phyloP scores from a whole-genome alignment of 2,329 filamentous ascomycete species.

The Rhinocladiella mackenziei region DNA sequence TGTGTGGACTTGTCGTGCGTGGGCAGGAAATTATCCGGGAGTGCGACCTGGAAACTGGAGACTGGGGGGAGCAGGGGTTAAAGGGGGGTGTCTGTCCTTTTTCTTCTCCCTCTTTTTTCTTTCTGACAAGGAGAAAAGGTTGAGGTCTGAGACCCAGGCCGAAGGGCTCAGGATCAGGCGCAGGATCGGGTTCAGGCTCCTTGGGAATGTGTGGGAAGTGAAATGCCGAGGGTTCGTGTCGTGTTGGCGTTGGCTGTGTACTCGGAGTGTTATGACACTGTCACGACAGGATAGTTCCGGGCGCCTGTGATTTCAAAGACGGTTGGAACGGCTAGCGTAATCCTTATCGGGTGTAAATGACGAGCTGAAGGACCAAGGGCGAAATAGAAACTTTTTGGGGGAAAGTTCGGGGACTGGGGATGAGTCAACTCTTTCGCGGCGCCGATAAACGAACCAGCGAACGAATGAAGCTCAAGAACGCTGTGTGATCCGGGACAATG shows the following conservation, averaged over 20 bases:
- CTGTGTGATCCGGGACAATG: too few species aligned
- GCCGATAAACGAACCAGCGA: not conserved
- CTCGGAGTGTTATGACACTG: too few species aligned
- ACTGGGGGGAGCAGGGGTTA: constrained; percentile 24
- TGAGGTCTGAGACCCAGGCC: constrained; percentile 4
- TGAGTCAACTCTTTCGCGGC: not conserved
- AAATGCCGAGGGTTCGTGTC: too few species aligned
- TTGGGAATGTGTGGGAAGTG: too few species aligned
- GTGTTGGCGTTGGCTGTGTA: not conserved
- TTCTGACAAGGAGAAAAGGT: constrained; percentile 9
- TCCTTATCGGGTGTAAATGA: constrained; percentile 17
- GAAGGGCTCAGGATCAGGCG: too few species aligned
- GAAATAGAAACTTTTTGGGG: not conserved
- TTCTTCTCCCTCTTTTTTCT: constrained; percentile 9
- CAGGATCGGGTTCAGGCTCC: too few species aligned
- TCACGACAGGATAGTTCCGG: not conserved
- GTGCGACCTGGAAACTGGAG: constrained; percentile 25
- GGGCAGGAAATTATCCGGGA: constrained; percentile 22
- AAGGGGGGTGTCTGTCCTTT: constrained; percentile 3
- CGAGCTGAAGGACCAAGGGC: constrained; percentile 2
- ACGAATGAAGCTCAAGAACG: too few species aligned
- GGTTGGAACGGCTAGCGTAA: constrained; percentile 9
- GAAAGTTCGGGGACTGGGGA: not conserved
- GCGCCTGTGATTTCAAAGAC: not conserved
- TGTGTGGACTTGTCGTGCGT: too few species aligned